Evolutionary conservation across 2,329 filamentous ascomycete species (phyloP), one percentile per base, ranked within the genome.

Genomic region (Claviceps monticola): DNA sequence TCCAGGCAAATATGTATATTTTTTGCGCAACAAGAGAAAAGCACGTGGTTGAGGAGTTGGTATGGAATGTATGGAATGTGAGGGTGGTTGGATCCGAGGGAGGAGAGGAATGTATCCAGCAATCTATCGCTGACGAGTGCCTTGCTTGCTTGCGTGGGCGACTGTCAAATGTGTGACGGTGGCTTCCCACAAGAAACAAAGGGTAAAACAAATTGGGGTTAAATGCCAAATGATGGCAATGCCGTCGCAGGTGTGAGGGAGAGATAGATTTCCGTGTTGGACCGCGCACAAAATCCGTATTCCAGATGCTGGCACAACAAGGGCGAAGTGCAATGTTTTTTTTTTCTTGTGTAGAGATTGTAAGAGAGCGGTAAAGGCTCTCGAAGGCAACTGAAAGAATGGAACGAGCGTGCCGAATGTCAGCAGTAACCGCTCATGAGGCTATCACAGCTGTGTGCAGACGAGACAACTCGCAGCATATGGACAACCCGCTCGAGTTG

Each of bases 31-130:
- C 21, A 29, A 16, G 17, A 19, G 19, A 38, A 13, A 42, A 56
- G 57, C 53, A 39, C 51, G 29, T 37, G 19, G 43, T 21, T 45
- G 52, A 51, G 7, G 43, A 26, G 17, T 41, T 53, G 37, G 48
- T 51, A 56, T 62, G 62, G 64, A 66, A 66, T 64, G 62, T 42
- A 56, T 62, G 62, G 64, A 66, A 66, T 64, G 62, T 42, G 14
- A 55, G 38, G 52, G 55, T 53, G 56, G 53, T 51, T 42, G 55
- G 56, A 54, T 56, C 29, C 58, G 61, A 57, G 55, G 57, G 60
- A 53, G 56, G 48, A 53, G 61, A 59, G 57, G 29, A 62, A 61
- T 60, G 58, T 56, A 56, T 11, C 54, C 43, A 52, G 51, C 49
- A 52, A 43, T 54, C 55, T 58, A 60, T 61, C 52, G 57, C 48